These are phyloP conservation scores for Apiospora phragmitis DNA, from an alignment of 2,329 filamentous ascomycete species.

Conservation along the genomic window DNA sequence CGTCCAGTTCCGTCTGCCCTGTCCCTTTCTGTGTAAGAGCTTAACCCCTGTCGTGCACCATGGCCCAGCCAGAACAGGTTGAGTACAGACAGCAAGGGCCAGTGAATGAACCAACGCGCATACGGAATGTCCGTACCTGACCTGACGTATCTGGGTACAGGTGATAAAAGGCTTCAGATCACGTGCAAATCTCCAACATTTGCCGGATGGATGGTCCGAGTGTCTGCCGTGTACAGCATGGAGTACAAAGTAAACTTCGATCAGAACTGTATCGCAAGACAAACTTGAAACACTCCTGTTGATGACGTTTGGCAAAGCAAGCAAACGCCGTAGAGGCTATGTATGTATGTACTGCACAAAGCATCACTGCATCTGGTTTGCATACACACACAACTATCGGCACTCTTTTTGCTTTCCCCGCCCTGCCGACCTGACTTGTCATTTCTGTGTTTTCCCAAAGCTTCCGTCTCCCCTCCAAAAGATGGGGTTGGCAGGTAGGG, in stretches of 20 bases:
- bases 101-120: background rate
- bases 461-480: background rate
- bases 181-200: background rate
- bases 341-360: background rate
- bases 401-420: background rate
- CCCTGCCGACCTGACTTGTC: background rate
- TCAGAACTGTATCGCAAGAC: background rate
- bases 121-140: background rate
- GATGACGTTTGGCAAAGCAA: background rate
- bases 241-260: background rate
- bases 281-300: slow-evolving; percentile 2
- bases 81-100: background rate
- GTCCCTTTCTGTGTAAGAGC: background rate
- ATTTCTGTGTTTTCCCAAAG: background rate
- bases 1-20: background rate
- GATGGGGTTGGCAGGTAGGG: background rate
- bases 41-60: background rate
- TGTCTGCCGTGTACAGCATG: background rate
- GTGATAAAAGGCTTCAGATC: background rate
- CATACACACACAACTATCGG: background rate
- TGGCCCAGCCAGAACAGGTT: background rate
- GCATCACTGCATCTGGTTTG: background rate
- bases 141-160: background rate
- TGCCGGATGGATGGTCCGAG: background rate
- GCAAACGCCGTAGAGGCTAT: background rate